Percentiles rank a stretch among this genome's conserved stretches.
phyloP scores from a whole-genome alignment of 768 basidiomycete species.

The Termitomyces sp. region DNA sequence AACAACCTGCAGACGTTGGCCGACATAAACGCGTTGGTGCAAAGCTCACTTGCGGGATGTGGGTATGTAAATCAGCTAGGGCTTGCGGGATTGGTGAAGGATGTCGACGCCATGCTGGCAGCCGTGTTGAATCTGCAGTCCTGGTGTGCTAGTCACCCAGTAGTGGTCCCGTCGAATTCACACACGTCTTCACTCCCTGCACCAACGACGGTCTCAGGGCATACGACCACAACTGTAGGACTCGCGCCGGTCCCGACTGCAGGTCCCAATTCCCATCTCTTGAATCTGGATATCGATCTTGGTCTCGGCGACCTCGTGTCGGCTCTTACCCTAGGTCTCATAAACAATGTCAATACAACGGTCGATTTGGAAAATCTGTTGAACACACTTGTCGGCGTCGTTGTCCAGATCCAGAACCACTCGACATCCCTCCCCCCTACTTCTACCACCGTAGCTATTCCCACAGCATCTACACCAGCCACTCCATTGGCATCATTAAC shows the following conservation, averaged over 20 bases:
- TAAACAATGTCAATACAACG: conserved; percentile 1
- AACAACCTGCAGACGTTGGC: conserved; percentile 5
- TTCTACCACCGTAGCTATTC: background rate
- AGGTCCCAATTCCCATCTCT: background rate
- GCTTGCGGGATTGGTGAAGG: conserved; percentile 1
- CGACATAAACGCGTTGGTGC: background rate
- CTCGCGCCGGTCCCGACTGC: background rate
- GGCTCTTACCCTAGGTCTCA: conserved; percentile 5
- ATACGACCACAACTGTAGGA: background rate
- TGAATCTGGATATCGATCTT: conserved; percentile 7
- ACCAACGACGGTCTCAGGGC: background rate
- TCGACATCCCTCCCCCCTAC: conserved; percentile 10
- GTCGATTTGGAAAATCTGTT: conserved; percentile 7
- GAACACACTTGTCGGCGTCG: conserved; percentile 5
- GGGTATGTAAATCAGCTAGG: conserved; percentile 7
- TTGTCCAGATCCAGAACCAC: conserved; percentile 6
- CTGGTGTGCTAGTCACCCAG: conserved; percentile 11
- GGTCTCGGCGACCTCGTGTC: conserved; percentile 8
- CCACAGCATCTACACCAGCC: background rate
- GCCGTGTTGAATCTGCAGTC: conserved; percentile 3
- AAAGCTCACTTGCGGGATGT: conserved; percentile 8
- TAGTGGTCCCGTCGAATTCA: background rate
- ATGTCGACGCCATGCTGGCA: conserved; percentile 4
- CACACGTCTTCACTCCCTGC: background rate
- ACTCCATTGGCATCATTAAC: background rate